Conservation (phyloP, 129 eudicot genomes). For the Kitagawia praeruptora region DNA sequence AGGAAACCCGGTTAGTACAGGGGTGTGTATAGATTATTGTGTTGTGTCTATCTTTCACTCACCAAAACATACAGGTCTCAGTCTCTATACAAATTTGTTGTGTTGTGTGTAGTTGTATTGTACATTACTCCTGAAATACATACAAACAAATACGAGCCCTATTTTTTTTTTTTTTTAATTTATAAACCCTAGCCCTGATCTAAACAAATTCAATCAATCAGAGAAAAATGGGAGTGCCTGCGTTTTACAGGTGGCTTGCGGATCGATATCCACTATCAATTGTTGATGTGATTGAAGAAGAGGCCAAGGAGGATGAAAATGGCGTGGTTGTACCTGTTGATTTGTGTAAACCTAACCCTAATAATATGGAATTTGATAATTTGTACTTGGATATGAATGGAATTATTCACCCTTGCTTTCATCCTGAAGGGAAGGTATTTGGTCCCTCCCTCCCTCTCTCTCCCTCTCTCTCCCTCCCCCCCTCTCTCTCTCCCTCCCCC, state of each 20-base stretch:
- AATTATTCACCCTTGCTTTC: slow-evolving; percentile 94
- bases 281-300: slow-evolving; percentile 72
- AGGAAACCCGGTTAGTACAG: no score
- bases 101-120: no score
- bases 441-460: background rate
- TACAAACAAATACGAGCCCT: no score
- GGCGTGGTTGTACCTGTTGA: slow-evolving; percentile 42
- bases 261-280: slow-evolving; percentile 82
- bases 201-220: no score
- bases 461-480: background rate
- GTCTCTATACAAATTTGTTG: no score
- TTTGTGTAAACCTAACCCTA: slow-evolving; percentile 71
- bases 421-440: slow-evolving; percentile 80
- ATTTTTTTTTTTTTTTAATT: no score
- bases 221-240: slow-evolving; percentile 75
- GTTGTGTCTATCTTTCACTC: no score
- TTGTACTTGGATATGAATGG: slow-evolving; percentile 92
- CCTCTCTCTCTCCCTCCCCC: background rate
- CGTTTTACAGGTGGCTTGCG: slow-evolving; percentile 93
- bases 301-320: slow-evolving; percentile 29
- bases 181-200: no score
- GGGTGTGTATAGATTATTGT: no score
- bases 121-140: no score
- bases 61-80: no score
- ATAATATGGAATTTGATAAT: slow-evolving; percentile 76